phyloP scores from a whole-genome alignment of 495 filamentous ascomycete species.

The Entonaema liquescens region DNA sequence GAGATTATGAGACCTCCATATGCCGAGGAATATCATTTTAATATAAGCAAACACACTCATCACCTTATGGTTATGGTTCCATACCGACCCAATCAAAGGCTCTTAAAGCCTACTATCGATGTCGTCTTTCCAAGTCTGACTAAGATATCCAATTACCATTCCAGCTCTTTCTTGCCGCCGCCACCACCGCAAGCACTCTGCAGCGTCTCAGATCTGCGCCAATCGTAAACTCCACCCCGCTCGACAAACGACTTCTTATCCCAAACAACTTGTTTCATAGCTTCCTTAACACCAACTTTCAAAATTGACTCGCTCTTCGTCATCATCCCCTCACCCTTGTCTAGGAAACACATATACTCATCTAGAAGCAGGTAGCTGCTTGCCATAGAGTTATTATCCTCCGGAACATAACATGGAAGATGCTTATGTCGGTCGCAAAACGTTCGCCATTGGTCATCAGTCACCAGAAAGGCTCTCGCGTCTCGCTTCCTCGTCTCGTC shows the following conservation, averaged over 20 bases:
- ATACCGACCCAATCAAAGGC: too few relatives aligned
- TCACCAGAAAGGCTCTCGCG: slow-evolving; percentile 58
- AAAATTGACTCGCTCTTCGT: slow-evolving; percentile 55
- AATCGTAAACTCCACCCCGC: slow-evolving; percentile 64
- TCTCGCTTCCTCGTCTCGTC: slow-evolving; percentile 53
- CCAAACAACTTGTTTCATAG: slow-evolving; percentile 60
- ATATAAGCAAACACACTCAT: too few relatives aligned
- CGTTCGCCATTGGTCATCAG: slow-evolving; percentile 55
- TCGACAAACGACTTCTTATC: slow-evolving; percentile 58
- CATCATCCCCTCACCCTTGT: slow-evolving; percentile 53
- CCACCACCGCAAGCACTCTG: background rate
- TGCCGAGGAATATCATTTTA: too few relatives aligned
- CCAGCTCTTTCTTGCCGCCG: background rate
- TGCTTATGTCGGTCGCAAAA: slow-evolving; percentile 60
- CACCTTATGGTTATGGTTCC: too few relatives aligned
- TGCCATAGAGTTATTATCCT: slow-evolving; percentile 63
- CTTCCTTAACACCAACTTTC: slow-evolving; percentile 61
- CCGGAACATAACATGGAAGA: slow-evolving; percentile 56
- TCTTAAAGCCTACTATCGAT: too few relatives aligned
- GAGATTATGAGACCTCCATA: too few relatives aligned
- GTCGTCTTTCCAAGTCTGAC: background rate
- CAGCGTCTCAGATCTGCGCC: slow-evolving; percentile 39
- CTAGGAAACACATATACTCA: slow-evolving; percentile 65
- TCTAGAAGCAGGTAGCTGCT: slow-evolving; percentile 63
- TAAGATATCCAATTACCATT: background rate